A percentile compares a stretch with the other conserved stretches of the same genome.
Evolutionary conservation across 495 filamentous ascomycete genomes (phyloP).

Genomic region (Tuber indicum): DNA sequence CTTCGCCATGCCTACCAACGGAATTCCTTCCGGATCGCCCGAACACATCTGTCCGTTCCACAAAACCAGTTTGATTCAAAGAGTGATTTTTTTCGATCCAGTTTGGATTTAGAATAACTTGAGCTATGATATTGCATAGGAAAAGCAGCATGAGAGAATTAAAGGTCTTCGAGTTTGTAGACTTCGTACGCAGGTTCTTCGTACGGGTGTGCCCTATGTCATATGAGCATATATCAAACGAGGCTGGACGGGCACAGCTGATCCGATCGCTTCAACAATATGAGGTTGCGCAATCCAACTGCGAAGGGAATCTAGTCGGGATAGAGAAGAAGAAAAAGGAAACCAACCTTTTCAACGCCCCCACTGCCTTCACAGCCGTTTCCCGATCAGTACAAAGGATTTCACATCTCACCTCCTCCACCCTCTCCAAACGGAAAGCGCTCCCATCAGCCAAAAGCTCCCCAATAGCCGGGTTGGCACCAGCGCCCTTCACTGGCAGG

Average conservation of each 20-base stretch:
- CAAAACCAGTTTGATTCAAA: background rate
- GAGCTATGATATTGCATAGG: background rate
- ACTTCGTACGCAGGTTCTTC: conserved; percentile 71
- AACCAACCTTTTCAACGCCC: conserved; percentile 57
- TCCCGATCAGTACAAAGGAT: conserved; percentile 49
- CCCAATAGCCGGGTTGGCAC: conserved; percentile 57
- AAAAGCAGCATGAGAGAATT: background rate
- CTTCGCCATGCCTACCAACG: background rate
- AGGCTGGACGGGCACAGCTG: background rate
- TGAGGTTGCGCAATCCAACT: background rate
- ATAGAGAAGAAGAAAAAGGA: conserved; percentile 8
- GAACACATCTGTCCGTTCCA: background rate
- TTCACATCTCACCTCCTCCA: conserved; percentile 52
- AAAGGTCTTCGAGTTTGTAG: conserved; percentile 58
- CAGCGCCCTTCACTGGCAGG: conserved; percentile 48
- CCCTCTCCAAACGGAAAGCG: conserved; percentile 46
- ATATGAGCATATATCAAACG: background rate
- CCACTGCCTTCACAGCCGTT: conserved; percentile 47
- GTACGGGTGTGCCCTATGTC: conserved; percentile 65
- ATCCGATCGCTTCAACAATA: background rate
- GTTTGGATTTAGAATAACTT: background rate
- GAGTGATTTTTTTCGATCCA: background rate
- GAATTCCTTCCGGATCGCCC: background rate
- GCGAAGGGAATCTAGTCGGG: background rate
- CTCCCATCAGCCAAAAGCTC: conserved; percentile 42